A percentile compares a stretch with the other conserved stretches of the same genome.
Evolutionary conservation across 805 yeast genomes (phyloP).

Genomic region (Tetrapisispora namnaoensis): DNA sequence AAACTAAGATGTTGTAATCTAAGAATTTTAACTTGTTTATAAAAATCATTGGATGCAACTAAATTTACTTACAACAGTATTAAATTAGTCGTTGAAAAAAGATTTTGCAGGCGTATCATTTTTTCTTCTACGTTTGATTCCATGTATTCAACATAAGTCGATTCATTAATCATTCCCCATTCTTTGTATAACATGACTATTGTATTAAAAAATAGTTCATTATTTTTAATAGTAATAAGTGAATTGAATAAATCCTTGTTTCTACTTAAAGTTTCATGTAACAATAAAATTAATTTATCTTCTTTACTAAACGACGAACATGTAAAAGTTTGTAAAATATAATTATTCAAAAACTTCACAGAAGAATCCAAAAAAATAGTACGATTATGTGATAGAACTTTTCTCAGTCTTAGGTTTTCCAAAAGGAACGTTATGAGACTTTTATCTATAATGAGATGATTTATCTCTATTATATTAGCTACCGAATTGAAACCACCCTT

Average conservation of each 20-base stretch:
- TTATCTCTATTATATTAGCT: background rate
- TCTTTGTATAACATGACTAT: background rate
- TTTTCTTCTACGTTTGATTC: background rate
- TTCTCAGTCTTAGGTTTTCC: background rate
- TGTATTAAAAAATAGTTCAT: background rate
- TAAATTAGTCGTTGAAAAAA: background rate
- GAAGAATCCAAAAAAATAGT: background rate
- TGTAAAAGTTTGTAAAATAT: background rate
- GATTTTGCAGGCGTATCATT: background rate
- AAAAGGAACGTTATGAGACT: background rate
- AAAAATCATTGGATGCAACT: background rate
- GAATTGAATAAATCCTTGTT: background rate
- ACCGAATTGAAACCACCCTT: background rate
- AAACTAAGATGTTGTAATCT: background rate
- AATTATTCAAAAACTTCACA: background rate
- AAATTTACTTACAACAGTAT: background rate
- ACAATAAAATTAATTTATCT: background rate
- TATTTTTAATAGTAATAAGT: background rate
- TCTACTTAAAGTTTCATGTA: background rate
- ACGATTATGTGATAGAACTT: background rate
- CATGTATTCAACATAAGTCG: background rate
- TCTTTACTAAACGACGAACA: background rate
- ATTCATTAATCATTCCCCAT: background rate
- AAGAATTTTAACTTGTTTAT: too few relatives aligned
- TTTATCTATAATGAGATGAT: background rate